phyloP scores from a whole-genome alignment of 1,284 basidiomycete genomes.

The Pterula multifida region DNA sequence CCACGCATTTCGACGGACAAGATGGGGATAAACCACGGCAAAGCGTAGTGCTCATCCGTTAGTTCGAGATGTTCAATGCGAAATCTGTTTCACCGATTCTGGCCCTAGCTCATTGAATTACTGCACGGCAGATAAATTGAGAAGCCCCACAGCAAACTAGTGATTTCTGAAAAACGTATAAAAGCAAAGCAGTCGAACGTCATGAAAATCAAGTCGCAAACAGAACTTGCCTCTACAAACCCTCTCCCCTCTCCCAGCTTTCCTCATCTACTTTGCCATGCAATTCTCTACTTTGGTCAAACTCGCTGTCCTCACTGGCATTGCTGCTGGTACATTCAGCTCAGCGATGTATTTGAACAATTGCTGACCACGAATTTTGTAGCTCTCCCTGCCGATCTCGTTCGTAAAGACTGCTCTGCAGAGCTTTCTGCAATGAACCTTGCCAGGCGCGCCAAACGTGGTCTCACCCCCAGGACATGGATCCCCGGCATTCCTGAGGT shows the following conservation, averaged over 20 bases:
- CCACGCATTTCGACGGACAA: neutral
- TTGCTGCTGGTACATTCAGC: slow-evolving; percentile 12
- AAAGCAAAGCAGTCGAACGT: neutral
- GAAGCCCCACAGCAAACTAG: neutral
- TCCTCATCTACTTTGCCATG: slow-evolving; percentile 9
- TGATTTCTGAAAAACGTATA: neutral
- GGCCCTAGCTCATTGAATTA: neutral
- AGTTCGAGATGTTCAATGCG: neutral
- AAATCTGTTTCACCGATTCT: neutral
- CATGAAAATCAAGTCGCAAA: neutral
- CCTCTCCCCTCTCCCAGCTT: neutral
- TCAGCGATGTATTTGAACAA: neutral
- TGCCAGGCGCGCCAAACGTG: slow-evolving; percentile 13
- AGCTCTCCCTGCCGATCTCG: slow-evolving; percentile 9
- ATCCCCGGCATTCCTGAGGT: neutral
- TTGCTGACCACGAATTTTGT: neutral
- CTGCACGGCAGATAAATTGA: neutral
- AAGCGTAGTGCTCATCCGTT: neutral
- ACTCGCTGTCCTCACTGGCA: slow-evolving; percentile 12
- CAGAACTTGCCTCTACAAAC: neutral
- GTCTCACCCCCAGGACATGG: slow-evolving; percentile 8
- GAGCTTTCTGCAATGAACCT: slow-evolving; percentile 13
- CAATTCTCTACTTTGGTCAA: slow-evolving; percentile 11
- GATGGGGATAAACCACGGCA: slow-evolving; percentile 1
- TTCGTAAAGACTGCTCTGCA: slow-evolving; percentile 13